Base-by-base conservation (phyloP, 1,284 basidiomycete species). In the Anthracocystis panici-leucophaei region DNA sequence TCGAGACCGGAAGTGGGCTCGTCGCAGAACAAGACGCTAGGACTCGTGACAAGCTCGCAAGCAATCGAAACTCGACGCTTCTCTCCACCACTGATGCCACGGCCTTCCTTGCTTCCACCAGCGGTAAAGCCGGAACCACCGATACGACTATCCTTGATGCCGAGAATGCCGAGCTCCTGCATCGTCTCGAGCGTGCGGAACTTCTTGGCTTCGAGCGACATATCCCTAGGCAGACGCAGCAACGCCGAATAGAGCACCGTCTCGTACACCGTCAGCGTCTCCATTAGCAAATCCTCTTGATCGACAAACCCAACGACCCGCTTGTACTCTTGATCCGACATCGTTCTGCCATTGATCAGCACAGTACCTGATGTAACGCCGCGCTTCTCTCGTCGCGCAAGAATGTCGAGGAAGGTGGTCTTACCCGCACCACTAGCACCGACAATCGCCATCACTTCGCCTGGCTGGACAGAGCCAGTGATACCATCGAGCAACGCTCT, bases 371-470 rank as follows among this genome's bases (percentile, higher is more conserved):
- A 86, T 0, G 95, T 91, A 2, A 80, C 80, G 1, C 96, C 96
- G 5, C 91, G 89, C 87, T 99, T 98, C 77, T 89, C 87, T 85
- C 94, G 94, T 56, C 93, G 89, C 2, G 95, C 96, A 16, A 99
- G 90, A 65, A 99, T 95, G 84, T 99, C 96, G 50, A 99, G 90
- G 82, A 98, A 90, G 0, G 96, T 97, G 1, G 94, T 95, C 86
- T 99, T 99, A 56, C 96, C 96, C 0, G 95, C 95, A 20, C 96
- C 96, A 0, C 94, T 96, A 0, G 96, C 98, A 25, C 96, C 96
- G 72, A 92, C 92, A 84, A 99, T 95, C 79, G 92, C 92, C 89
- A 95, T 92, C 63, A 99, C 88, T 8, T 92, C 92, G 7, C 96
- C 96, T 60, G 98, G 95, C 84, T 92, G 92, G 80, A 95, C 93